phyloP scores from a whole-genome alignment of 1,284 basidiomycete genomes.

The Ceratobasidium sp. region DNA sequence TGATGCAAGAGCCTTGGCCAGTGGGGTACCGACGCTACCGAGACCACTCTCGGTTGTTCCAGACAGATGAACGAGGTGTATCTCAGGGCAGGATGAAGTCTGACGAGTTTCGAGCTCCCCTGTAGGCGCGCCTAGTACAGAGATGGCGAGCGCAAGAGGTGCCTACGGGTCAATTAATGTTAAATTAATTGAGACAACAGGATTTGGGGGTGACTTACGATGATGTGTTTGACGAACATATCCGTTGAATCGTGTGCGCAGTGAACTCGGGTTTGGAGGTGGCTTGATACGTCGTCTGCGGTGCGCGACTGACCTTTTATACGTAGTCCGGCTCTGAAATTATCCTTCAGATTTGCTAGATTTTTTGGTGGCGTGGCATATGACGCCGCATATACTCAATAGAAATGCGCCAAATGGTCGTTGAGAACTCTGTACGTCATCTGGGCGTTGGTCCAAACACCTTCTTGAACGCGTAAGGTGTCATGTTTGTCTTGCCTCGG shows the following conservation, averaged over 20 bases:
- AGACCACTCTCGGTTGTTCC: conserved; percentile 20
- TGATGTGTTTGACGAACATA: background rate
- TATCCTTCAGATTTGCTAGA: too few relatives aligned
- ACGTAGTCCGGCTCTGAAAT: too few relatives aligned
- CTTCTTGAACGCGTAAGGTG: too few relatives aligned
- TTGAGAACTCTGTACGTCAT: background rate
- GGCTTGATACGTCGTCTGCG: too few relatives aligned
- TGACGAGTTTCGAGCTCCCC: conserved; percentile 19
- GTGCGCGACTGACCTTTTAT: too few relatives aligned
- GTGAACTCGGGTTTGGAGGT: too few relatives aligned
- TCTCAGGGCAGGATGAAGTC: conserved; percentile 15
- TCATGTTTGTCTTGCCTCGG: too few relatives aligned
- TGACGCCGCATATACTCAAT: background rate
- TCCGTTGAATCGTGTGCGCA: too few relatives aligned
- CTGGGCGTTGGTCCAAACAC: too few relatives aligned
- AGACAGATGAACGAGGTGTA: conserved; percentile 22
- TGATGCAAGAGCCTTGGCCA: background rate
- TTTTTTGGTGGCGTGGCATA: too few relatives aligned
- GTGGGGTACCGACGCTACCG: conserved; percentile 15
- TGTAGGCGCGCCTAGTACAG: background rate
- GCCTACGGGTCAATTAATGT: background rate
- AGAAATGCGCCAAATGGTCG: background rate
- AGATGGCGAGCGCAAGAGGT: background rate
- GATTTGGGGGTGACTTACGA: background rate
- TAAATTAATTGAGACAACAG: background rate